Base-by-base conservation (phyloP, 1,284 basidiomycete species). In the Abortiporus biennis region DNA sequence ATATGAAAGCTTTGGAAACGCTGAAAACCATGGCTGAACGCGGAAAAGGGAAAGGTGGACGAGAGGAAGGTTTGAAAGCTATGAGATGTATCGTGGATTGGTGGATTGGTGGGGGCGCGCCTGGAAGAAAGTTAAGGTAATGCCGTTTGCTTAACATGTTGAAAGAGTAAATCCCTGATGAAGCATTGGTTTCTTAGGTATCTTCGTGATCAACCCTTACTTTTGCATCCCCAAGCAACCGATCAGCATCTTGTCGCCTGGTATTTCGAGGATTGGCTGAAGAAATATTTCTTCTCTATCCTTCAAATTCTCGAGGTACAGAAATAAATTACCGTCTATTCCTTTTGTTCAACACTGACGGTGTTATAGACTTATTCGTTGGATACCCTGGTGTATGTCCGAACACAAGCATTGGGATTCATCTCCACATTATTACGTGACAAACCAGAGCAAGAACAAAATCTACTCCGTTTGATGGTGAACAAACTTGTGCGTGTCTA, bases 371-470 rank as follows among this genome's bases (percentile, higher is more conserved):
- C 74, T 1, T 75, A 95, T 44, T 87, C 91, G 2, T 76, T 92
- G 47, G 95, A 98, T 59, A 81, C 91, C 0, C 75, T 99, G 1
- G 72, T 83, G 2, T 98, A 96, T 55, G 85, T 96, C 42, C 83
- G 93, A 38, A 90, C 77, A 2, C 64, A 66, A 47, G 50, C 64
- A 2, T 53, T 66, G 13, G 49, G 72, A 19, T 72, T 92, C 48
- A 81, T 91, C 40, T 85, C 74, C 63, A 83, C 80, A 30, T 76
- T 99, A 1, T 78, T 99, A 6, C 77, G 81, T 19, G 88, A 87
- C 49, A 94, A 94, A 54, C 87, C 94, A 0, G 96, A 99, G 60
- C 96, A 99, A 64, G 96, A 99, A 61, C 92, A 97, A 56, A 99
- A 98, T 65, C 67, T 99, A 36, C 76, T 98, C 4, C 79, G 89